Evolutionary conservation across 78 protist genomes (phyloP).

Genomic region (Dictyostelium intermedium): DNA sequence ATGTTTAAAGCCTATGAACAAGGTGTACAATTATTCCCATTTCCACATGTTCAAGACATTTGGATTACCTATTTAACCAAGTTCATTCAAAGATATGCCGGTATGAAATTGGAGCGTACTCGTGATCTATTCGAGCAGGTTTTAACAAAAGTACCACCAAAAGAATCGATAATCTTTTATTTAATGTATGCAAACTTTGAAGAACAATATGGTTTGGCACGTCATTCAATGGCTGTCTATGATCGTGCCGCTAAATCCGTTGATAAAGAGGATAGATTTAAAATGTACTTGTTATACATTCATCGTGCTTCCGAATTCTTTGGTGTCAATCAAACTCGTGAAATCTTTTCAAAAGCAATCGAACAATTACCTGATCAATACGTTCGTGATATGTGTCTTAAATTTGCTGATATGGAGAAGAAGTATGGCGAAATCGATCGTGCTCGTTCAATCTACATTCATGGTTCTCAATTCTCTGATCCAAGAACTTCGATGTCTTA

Average conservation of each 20-base stretch:
- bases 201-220: slow-evolving; percentile 93
- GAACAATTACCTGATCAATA: slow-evolving; percentile 84
- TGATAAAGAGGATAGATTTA: slow-evolving; percentile 43
- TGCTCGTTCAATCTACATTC: slow-evolving; percentile 94
- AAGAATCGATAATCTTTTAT: slow-evolving; percentile 70
- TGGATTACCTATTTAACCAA: slow-evolving; percentile 95
- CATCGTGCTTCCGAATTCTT: slow-evolving; percentile 88
- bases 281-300: slow-evolving; percentile 91
- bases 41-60: slow-evolving; percentile 90
- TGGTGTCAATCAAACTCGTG: slow-evolving; percentile 95
- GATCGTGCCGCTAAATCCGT: slow-evolving; percentile 89
- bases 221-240: slow-evolving; percentile 95
- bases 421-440: slow-evolving; percentile 98
- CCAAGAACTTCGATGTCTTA: slow-evolving; percentile 72
- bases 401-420: slow-evolving; percentile 94
- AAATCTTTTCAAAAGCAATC: slow-evolving; percentile 94
- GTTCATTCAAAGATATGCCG: slow-evolving; percentile 93
- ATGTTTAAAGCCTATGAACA: slow-evolving; percentile 92
- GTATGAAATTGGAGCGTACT: slow-evolving; percentile 94
- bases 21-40: slow-evolving; percentile 91
- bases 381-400: slow-evolving; percentile 83
- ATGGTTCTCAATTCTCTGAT: slow-evolving; percentile 92
- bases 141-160: slow-evolving; percentile 84
- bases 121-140: slow-evolving; percentile 98
- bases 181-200: slow-evolving; percentile 88